These are phyloP conservation scores for Termitomyces heimii DNA, from an alignment of 768 basidiomycete species.

Conservation along the genomic window DNA sequence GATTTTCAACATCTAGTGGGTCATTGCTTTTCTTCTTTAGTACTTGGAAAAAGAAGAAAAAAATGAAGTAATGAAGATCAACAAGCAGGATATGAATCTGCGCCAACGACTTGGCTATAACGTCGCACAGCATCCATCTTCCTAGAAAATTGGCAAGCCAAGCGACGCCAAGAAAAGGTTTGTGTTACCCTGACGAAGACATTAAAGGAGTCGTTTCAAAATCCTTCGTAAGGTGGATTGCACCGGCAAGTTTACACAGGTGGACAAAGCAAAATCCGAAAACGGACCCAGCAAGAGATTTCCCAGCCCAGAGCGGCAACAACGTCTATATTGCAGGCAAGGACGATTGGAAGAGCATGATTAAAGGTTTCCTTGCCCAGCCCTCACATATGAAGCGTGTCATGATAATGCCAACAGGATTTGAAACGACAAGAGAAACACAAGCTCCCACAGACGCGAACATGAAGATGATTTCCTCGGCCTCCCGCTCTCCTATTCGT, in stretches of 20 bases:
- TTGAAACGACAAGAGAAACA: not conserved
- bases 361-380: too few relatives aligned
- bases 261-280: not conserved
- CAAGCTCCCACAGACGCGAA: not conserved
- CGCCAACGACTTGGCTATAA: too few relatives aligned
- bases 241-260: not conserved
- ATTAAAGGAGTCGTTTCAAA: not conserved
- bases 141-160: too few relatives aligned
- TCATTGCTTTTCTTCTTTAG: not conserved
- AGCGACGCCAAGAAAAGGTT: not conserved
- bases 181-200: not conserved
- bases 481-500: not conserved
- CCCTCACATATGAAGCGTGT: too few relatives aligned
- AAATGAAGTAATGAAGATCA: too few relatives aligned
- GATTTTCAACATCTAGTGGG: not conserved
- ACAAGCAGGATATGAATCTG: not conserved
- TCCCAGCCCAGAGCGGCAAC: not conserved
- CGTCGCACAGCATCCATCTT: too few relatives aligned
- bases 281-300: not conserved
- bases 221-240: not conserved
- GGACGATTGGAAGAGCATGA: not conserved
- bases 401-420: not conserved
- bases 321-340: not conserved
- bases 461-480: too few relatives aligned
- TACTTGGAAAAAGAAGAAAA: not conserved